These are phyloP conservation scores for Claviceps sp. DNA, from an alignment of 2,329 filamentous ascomycete species.

Conservation along the genomic window DNA sequence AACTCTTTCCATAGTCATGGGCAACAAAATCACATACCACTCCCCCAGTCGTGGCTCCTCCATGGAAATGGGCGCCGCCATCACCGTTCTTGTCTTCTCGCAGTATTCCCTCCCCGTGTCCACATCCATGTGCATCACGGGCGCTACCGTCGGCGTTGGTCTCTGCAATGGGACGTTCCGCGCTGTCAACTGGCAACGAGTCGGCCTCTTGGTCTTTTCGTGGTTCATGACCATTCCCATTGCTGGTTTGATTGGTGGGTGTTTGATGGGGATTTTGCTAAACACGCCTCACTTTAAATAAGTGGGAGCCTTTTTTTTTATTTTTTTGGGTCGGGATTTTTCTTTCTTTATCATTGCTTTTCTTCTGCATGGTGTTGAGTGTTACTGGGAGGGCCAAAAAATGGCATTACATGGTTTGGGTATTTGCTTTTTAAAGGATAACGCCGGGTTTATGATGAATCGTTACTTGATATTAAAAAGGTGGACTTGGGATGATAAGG, in stretches of 20 bases:
- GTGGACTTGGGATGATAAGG: no score
- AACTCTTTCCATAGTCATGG: conserved; percentile 44
- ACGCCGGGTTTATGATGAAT: no score
- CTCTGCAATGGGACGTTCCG: conserved; percentile 60
- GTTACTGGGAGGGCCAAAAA: no score
- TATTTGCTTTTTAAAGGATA: no score
- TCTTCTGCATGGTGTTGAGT: background rate
- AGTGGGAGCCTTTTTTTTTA: background rate
- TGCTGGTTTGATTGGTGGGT: conserved; percentile 27
- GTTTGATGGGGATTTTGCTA: conserved; percentile 26
- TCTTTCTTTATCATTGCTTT: background rate
- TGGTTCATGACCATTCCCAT: conserved; percentile 39
- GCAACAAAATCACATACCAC: conserved; percentile 68
- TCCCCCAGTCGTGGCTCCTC: conserved; percentile 44
- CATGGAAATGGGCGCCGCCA: conserved; percentile 70
- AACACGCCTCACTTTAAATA: conserved; percentile 24
- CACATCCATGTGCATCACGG: conserved; percentile 69
- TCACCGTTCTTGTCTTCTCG: conserved; percentile 64
- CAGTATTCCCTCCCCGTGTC: conserved; percentile 65
- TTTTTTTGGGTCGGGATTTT: background rate
- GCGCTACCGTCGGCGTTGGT: conserved; percentile 64
- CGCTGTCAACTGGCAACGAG: conserved; percentile 65
- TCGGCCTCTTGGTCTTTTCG: conserved; percentile 50
- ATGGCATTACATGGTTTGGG: no score
- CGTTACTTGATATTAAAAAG: no score